A percentile compares a stretch with the other conserved stretches of the same genome.
Conservation (phyloP, 345 rosid genomes). For the Cardamine resedifolia region DNA sequence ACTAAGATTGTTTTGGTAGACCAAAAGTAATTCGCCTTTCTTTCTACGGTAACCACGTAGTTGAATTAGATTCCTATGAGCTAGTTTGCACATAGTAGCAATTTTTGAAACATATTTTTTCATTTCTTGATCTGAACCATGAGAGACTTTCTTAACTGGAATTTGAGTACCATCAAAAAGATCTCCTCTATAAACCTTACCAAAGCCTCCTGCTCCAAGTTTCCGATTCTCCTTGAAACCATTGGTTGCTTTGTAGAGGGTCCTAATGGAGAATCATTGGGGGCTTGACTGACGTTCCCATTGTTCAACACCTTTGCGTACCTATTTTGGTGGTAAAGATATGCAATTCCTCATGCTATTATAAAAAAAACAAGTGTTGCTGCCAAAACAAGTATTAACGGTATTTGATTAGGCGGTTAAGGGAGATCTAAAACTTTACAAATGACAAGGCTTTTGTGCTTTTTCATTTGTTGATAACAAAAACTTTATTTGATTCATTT, state of each 20-base stretch:
- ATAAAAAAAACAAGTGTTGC: not conserved
- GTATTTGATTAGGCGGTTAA: not conserved
- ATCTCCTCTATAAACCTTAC: not conserved
- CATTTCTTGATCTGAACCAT: not conserved
- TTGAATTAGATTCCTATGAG: not conserved
- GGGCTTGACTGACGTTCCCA: not conserved
- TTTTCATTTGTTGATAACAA: too few relatives aligned
- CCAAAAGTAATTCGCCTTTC: not conserved
- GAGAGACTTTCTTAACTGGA: not conserved
- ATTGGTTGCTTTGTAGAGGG: not conserved
- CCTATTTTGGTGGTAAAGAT: not conserved
- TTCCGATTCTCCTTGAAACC: not conserved
- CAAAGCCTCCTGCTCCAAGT: not conserved
- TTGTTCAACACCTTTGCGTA: not conserved
- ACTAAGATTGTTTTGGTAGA: not conserved
- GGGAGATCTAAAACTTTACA: not conserved
- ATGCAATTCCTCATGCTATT: not conserved
- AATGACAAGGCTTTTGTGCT: not conserved
- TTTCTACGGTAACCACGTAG: not conserved
- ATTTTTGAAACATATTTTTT: not conserved
- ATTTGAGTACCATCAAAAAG: not conserved
- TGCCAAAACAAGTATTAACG: not conserved
- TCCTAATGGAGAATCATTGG: not conserved
- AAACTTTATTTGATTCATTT: too few relatives aligned
- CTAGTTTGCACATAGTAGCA: not conserved